phyloP scores from a whole-genome alignment of 495 filamentous ascomycete species.

The Glutinoglossum americanum region DNA sequence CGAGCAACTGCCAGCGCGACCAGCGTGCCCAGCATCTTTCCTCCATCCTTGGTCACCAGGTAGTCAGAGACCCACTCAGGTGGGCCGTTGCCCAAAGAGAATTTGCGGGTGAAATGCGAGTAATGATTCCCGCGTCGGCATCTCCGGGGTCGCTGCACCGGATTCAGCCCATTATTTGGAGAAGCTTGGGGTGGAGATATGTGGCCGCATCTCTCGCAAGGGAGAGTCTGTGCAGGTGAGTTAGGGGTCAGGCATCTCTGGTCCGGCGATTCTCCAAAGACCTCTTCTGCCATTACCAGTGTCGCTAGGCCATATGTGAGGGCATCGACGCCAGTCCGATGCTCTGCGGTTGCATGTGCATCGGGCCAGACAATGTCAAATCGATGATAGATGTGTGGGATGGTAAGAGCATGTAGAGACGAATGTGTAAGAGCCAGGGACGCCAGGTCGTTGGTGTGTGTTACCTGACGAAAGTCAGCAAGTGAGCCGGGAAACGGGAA shows the following conservation, averaged over 20 bases:
- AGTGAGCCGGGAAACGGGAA: background rate
- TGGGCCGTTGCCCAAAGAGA: constrained; percentile 79
- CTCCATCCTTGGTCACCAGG: constrained; percentile 67
- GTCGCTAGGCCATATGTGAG: constrained; percentile 81
- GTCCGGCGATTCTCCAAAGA: constrained; percentile 28
- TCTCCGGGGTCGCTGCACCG: constrained; percentile 1
- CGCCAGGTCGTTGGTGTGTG: constrained; percentile 71
- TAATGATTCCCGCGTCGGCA: constrained; percentile 52
- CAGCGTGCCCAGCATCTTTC: constrained; percentile 82
- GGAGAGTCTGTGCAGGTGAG: constrained; percentile 4
- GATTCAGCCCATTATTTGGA: background rate
- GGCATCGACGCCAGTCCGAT: constrained; percentile 64
- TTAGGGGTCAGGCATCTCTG: constrained; percentile 1
- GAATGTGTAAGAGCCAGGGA: constrained; percentile 69
- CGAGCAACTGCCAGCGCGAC: constrained; percentile 68
- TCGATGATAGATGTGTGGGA: constrained; percentile 73
- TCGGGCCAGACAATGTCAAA: constrained; percentile 96
- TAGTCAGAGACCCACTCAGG: constrained; percentile 70
- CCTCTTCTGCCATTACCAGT: constrained; percentile 55
- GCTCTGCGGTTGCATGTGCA: constrained; percentile 34
- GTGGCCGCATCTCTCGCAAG: constrained; percentile 22
- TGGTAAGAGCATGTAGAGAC: constrained; percentile 56
- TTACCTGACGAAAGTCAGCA: constrained; percentile 32
- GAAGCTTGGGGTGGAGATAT: background rate
- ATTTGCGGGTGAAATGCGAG: constrained; percentile 68